phyloP scores from a whole-genome alignment of 2,329 filamentous ascomycete genomes.

The Davidsoniella virescens region DNA sequence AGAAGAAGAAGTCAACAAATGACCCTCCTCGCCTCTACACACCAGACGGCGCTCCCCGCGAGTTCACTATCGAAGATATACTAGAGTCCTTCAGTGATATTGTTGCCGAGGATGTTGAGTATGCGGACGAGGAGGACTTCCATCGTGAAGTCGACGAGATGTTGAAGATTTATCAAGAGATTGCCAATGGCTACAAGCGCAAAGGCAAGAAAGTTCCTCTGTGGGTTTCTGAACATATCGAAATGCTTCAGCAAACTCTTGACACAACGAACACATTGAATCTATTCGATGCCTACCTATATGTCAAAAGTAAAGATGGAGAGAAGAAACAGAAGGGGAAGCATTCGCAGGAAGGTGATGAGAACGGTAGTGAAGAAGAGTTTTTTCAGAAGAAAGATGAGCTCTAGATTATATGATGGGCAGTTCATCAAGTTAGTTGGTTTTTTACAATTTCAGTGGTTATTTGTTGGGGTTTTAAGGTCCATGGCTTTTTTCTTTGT shows the following conservation, averaged over 20 bases:
- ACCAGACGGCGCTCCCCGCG: neutral
- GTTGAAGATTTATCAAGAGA: slow-evolving; percentile 14
- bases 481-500: neutral
- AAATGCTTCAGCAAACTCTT: slow-evolving; percentile 41
- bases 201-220: slow-evolving; percentile 13
- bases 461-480: neutral
- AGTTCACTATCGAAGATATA: neutral
- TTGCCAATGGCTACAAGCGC: slow-evolving; percentile 17
- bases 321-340: neutral
- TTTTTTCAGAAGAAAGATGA: slow-evolving; percentile 34
- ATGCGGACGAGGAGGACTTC: slow-evolving; percentile 29
- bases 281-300: slow-evolving; percentile 3
- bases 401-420: slow-evolving; percentile 21
- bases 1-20: neutral
- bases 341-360: slow-evolving; percentile 3
- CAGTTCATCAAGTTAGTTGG: neutral
- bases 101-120: slow-evolving; percentile 49
- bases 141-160: slow-evolving; percentile 4
- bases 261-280: slow-evolving; percentile 32
- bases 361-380: slow-evolving; percentile 32
- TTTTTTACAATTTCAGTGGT: neutral
- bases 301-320: neutral
- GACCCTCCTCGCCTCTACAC: neutral
- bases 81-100: slow-evolving; percentile 35
- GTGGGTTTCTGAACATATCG: slow-evolving; percentile 9